Base-by-base conservation (phyloP, 1,139 yeast species). In the Suzukiozyma palmioleophila region DNA sequence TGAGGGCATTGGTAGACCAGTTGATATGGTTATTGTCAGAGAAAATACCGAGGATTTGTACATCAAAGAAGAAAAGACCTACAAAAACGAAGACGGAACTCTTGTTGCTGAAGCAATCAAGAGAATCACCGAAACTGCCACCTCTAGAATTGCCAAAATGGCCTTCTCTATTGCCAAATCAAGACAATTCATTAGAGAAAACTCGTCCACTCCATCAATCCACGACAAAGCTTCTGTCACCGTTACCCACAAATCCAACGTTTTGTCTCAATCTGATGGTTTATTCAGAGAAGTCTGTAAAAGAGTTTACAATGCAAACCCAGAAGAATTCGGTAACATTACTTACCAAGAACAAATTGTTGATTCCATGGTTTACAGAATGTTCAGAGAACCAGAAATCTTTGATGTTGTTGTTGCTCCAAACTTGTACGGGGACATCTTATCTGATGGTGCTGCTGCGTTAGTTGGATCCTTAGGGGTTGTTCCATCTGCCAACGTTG, bases 401-500 rank as follows among this genome's bases (percentile, higher is more conserved):
- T 92, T 92, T 56, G 98, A 92, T 59, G 98, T 94, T 43, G 94
- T 92, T 32, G 98, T 92, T 40, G 98, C 97, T 45, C 98, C 98
- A 56, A 92, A 94, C 75, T 76, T 92, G 62, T 92, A 92, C 64
- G 98, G 98, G 62, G 98, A 92, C 64, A 89, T 92, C 53, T 74
- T 94, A 53, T 85, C 96, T 52, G 98, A 92, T 60, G 98, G 98
- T 65, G 98, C 98, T 42, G 98, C 98, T 54, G 98, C 98, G 22
- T 77, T 92, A 45, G 98, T 92, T 35, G 98, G 98, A 38, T 92
- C 98, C 26, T 78, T 92, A 49, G 98, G 98, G 59, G 96, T 92
- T 43, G 97, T 94, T 45, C 98, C 98, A 54, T 84, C 95, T 42
- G 97, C 97, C 49, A 92, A 92, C 58, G 98, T 92, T 42, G 98